These are phyloP conservation scores for Hirsutella rhossiliensis DNA, from an alignment of 2,329 filamentous ascomycete species.

Conservation along the genomic window DNA sequence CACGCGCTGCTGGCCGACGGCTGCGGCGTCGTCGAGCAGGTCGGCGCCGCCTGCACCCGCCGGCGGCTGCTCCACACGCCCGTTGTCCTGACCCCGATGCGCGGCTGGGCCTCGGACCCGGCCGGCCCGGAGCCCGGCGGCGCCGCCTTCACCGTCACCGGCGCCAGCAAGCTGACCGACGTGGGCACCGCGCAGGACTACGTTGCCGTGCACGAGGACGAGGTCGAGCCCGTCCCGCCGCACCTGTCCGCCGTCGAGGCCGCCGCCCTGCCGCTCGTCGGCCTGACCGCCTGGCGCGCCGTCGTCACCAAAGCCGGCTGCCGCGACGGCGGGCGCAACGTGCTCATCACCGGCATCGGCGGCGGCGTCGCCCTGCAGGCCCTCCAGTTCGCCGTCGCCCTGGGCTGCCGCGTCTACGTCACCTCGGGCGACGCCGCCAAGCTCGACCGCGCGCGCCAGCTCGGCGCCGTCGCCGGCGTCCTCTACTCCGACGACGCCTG, in stretches of 20 bases:
- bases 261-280: constrained; percentile 74
- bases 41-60: constrained; percentile 30
- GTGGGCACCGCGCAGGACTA: constrained; percentile 67
- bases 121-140: constrained; percentile 58
- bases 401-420: constrained; percentile 70
- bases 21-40: constrained; percentile 56
- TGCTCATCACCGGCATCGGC: constrained; percentile 84
- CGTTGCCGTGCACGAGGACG: constrained; percentile 53
- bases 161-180: constrained; percentile 49
- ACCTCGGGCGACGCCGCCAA: constrained; percentile 66
- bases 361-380: constrained; percentile 81
- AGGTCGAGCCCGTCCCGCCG: constrained; percentile 63
- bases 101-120: constrained; percentile 61
- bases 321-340: constrained; percentile 55
- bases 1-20: constrained; percentile 75
- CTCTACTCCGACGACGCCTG: constrained; percentile 67
- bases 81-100: constrained; percentile 68
- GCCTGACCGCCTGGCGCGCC: constrained; percentile 80
- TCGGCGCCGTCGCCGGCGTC: constrained; percentile 77
- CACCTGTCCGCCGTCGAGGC: constrained; percentile 65
- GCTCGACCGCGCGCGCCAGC: constrained; percentile 53
- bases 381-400: constrained; percentile 64
- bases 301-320: constrained; percentile 66
- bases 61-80: constrained; percentile 42
- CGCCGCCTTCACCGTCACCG: constrained; percentile 49